Evolutionary conservation across 1,139 yeast genomes (phyloP), one percentile per base, ranked within the genome.

Genomic region (Blastobotrys aristatus): DNA sequence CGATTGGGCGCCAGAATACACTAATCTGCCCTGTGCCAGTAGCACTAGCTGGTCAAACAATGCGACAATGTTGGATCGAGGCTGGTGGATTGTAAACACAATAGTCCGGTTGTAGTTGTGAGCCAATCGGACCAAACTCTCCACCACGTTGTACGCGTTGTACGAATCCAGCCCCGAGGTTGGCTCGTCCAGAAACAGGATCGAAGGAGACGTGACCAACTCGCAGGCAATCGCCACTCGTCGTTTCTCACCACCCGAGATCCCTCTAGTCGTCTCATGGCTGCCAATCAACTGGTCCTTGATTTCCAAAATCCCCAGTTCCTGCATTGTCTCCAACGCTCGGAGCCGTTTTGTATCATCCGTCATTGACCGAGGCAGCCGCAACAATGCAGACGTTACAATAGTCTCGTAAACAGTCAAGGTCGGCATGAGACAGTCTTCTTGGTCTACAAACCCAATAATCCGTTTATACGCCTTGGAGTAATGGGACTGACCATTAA

Each of bases 381-480:
- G 76, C 51, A 92, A 72, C 51, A 92, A 69, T 0, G 98, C 98
- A 70, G 95, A 85, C 59, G 89, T 89, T 54, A 90, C 74, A 34
- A 92, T 95, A 0, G 97, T 92, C 66, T 92, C 98, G 62, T 85
- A 92, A 2, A 92, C 98, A 0, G 98, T 90, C 53, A 92, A 73
- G 0, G 98, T 92, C 6, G 97, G 95, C 57, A 92, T 77, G 53
- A 92, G 71, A 54, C 80, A 85, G 62, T 90, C 97, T 58, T 92
- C 97, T 66, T 92, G 98, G 64, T 92, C 97, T n/a, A 92, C 98
- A 73, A 89, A 92, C 0, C 97, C 98, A 52, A 85, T 80, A 13
- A 88, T 76, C 56, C 82, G 82, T 51, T 76, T 75, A 61, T 79
- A 84, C 44, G 79, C 75, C 37, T 64, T 65, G 17, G 51, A 50